Percentiles rank a stretch among this genome's conserved stretches.
phyloP scores from a whole-genome alignment of 441 rosid species.

The Geranium incanum region DNA sequence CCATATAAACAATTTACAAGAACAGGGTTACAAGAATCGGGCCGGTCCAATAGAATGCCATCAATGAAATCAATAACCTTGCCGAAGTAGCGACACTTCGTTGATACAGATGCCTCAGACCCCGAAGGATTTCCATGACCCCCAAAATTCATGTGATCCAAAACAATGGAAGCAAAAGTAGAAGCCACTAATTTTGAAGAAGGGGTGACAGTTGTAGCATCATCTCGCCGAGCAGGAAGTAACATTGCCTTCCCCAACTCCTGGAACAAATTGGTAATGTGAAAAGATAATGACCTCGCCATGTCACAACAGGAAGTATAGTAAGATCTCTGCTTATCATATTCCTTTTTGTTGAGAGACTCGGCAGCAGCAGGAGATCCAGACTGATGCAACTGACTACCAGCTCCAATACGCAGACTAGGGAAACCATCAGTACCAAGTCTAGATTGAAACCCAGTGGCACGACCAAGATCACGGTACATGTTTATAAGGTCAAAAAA shows the following conservation, averaged over 20 bases:
- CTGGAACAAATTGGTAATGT: slow-evolving; percentile 84
- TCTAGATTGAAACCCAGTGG: slow-evolving; percentile 71
- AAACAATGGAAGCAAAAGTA: slow-evolving; percentile 65
- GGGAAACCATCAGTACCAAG: slow-evolving; percentile 26
- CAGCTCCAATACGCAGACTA: background rate
- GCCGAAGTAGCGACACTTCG: slow-evolving; percentile 92
- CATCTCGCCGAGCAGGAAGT: slow-evolving; percentile 96
- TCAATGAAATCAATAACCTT: slow-evolving; percentile 90
- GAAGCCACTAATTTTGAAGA: slow-evolving; percentile 83
- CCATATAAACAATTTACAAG: slow-evolving; percentile 77
- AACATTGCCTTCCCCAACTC: slow-evolving; percentile 96
- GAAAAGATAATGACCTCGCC: slow-evolving; percentile 84
- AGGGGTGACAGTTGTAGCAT: slow-evolving; percentile 73
- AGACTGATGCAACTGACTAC: slow-evolving; percentile 28
- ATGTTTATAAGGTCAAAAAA: slow-evolving; percentile 89
- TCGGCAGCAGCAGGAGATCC: slow-evolving; percentile 25
- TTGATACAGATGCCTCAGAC: slow-evolving; percentile 56
- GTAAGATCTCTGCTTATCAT: slow-evolving; percentile 68
- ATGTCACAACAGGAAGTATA: slow-evolving; percentile 88
- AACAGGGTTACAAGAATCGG: slow-evolving; percentile 88
- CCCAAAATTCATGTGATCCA: slow-evolving; percentile 77
- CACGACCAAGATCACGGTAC: slow-evolving; percentile 86
- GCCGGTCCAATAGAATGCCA: slow-evolving; percentile 78
- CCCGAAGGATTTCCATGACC: slow-evolving; percentile 52
- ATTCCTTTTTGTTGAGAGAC: slow-evolving; percentile 42